Percentiles rank a stretch among this genome's conserved stretches.
Evolutionary conservation across 2,329 filamentous ascomycete species (phyloP).

Genomic region (Furcasterigmium sp.): DNA sequence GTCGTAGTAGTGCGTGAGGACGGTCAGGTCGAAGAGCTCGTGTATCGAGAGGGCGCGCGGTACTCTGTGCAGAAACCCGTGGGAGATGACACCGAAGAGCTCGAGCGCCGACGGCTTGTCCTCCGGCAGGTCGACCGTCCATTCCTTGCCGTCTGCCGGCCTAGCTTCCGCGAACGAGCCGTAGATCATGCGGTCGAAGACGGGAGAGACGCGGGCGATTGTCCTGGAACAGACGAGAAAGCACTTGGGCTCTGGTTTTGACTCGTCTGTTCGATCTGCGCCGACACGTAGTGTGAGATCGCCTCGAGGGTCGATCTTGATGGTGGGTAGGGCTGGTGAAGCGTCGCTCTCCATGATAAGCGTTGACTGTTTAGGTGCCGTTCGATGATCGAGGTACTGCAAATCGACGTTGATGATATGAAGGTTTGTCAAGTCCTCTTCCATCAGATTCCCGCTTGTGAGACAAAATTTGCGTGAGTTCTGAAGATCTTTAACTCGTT

Average conservation of each 20-base stretch:
- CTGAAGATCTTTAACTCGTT: too few species aligned
- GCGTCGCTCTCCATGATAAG: background rate
- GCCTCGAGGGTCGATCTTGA: conserved; percentile 10
- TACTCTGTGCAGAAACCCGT: conserved; percentile 20
- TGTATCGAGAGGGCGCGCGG: conserved; percentile 14
- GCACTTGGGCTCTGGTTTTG: background rate
- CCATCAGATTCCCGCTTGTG: too few species aligned
- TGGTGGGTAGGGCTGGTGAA: too few species aligned
- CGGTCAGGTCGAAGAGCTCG: conserved; percentile 19
- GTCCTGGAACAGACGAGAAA: conserved; percentile 21
- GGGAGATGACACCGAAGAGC: conserved; percentile 22
- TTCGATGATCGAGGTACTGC: too few species aligned
- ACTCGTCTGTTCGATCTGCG: background rate
- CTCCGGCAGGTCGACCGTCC: conserved; percentile 22
- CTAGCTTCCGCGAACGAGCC: conserved; percentile 19
- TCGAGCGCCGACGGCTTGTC: conserved; percentile 21
- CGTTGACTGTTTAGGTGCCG: background rate
- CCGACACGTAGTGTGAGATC: conserved; percentile 9
- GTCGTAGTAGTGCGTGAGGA: conserved; percentile 24
- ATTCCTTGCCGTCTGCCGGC: conserved; percentile 9
- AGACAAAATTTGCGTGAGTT: too few species aligned
- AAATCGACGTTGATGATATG: too few species aligned
- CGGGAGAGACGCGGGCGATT: conserved; percentile 17
- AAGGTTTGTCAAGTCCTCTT: too few species aligned
- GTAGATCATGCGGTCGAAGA: conserved; percentile 22